phyloP scores from a whole-genome alignment of 208 protist genomes.

The Crithidia sp. region DNA sequence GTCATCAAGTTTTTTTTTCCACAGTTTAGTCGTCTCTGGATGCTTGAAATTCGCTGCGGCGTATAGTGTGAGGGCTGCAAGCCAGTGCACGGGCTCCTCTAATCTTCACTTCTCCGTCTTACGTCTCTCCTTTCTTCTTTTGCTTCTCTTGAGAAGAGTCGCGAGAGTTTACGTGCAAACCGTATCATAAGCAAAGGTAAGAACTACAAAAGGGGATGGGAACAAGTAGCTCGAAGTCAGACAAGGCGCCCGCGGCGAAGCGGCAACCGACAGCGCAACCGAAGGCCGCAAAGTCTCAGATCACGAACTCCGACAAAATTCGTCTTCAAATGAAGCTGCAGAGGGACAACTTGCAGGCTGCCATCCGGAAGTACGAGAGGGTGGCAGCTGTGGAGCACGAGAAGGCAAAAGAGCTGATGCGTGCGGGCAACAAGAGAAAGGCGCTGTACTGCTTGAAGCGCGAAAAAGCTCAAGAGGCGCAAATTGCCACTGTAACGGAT shows the following conservation, averaged over 20 bases:
- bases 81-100: no score
- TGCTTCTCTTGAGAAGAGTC: no score
- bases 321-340: constrained; percentile 87
- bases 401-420: constrained; percentile 70
- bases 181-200: no score
- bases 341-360: constrained; percentile 71
- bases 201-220: constrained; percentile 14
- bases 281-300: constrained; percentile 30
- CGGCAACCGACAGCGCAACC: constrained; percentile 4
- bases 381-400: constrained; percentile 55
- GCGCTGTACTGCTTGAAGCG: constrained; percentile 87
- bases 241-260: constrained; percentile 1
- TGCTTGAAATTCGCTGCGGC: no score
- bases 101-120: no score
- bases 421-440: constrained; percentile 66
- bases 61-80: no score
- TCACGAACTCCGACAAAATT: constrained; percentile 70
- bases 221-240: constrained; percentile 16
- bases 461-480: constrained; percentile 58
- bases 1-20: no score
- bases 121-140: no score
- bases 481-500: constrained; percentile 61
- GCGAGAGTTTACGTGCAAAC: background rate
- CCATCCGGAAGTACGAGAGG: constrained; percentile 73
- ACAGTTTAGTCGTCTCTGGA: no score